A percentile compares a stretch with the other conserved stretches of the same genome.
These are phyloP conservation scores for Penicillium sp. DNA, from an alignment of 2,329 filamentous ascomycete genomes.

Conservation along the genomic window DNA sequence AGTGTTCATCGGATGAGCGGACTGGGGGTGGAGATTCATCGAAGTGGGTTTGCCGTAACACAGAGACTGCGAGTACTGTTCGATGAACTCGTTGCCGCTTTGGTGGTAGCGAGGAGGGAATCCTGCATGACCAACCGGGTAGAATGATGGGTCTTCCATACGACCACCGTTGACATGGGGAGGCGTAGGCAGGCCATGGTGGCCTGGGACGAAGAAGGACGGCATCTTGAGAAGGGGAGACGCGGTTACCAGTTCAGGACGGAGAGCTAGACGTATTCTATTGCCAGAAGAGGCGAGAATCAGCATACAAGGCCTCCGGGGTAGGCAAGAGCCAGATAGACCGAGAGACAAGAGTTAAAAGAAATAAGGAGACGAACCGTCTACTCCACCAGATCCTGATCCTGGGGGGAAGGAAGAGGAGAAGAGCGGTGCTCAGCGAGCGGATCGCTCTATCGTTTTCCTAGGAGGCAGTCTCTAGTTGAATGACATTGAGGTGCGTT, in stretches of 20 bases:
- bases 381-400: conserved; percentile 36
- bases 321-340: conserved; percentile 4
- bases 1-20: conserved; percentile 24
- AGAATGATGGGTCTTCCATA: conserved; percentile 36
- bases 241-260: conserved; percentile 28
- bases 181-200: conserved; percentile 35
- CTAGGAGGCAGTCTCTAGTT: conserved; percentile 30
- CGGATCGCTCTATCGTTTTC: conserved; percentile 30
- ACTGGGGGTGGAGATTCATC: conserved; percentile 28
- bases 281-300: conserved; percentile 11
- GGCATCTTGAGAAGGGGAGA: conserved; percentile 29
- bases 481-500: conserved; percentile 33
- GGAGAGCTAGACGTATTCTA: conserved; percentile 32
- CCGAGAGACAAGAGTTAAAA: conserved; percentile 2
- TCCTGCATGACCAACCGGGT: conserved; percentile 31
- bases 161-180: conserved; percentile 34
- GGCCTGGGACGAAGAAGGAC: conserved; percentile 36
- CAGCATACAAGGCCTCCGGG: conserved; percentile 14
- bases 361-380: conserved; percentile 30
- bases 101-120: conserved; percentile 38
- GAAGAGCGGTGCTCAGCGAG: conserved; percentile 34
- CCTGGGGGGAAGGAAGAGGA: conserved; percentile 24
- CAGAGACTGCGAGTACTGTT: conserved; percentile 39
- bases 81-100: conserved; percentile 39
- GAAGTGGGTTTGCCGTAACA: conserved; percentile 33